Conservation (phyloP, 768 basidiomycete genomes). For the Tricholoma bakamatsutake region DNA sequence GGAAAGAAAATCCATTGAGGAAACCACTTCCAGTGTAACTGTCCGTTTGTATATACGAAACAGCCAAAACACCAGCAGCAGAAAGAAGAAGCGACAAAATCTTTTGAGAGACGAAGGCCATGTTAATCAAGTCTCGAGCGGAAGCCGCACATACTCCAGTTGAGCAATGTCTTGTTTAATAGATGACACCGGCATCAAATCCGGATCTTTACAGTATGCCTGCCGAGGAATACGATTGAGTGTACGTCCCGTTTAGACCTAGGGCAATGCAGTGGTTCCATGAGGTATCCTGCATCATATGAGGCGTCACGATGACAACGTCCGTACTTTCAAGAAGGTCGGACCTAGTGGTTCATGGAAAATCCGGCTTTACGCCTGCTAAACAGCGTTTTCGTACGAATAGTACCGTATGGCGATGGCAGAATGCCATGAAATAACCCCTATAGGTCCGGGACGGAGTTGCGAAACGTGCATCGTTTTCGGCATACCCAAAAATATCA, state of each 20-base stretch:
- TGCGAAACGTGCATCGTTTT: neutral
- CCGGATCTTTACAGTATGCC: neutral
- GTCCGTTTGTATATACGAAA: slow-evolving; percentile 40
- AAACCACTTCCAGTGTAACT: slow-evolving; percentile 43
- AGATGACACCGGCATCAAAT: neutral
- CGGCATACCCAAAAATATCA: too few relatives aligned
- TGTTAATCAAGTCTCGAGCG: neutral
- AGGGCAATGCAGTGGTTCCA: neutral
- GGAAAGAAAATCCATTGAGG: slow-evolving; percentile 41
- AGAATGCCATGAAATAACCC: too few relatives aligned
- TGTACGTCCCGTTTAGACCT: neutral
- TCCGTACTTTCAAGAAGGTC: neutral
- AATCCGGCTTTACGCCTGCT: neutral
- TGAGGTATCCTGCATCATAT: neutral
- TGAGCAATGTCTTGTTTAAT: neutral
- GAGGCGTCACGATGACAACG: neutral
- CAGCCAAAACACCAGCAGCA: slow-evolving; percentile 27
- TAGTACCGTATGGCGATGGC: too few relatives aligned
- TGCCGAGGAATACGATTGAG: neutral
- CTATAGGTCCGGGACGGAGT: too few relatives aligned
- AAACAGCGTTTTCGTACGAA: too few relatives aligned
- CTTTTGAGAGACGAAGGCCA: neutral
- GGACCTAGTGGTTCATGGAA: neutral
- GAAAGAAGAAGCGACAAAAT: slow-evolving; percentile 12
- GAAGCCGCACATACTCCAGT: neutral